These are phyloP conservation scores for Paspalum vaginatum DNA, from an alignment of 176 grass and related monocot species.

Conservation along the genomic window DNA sequence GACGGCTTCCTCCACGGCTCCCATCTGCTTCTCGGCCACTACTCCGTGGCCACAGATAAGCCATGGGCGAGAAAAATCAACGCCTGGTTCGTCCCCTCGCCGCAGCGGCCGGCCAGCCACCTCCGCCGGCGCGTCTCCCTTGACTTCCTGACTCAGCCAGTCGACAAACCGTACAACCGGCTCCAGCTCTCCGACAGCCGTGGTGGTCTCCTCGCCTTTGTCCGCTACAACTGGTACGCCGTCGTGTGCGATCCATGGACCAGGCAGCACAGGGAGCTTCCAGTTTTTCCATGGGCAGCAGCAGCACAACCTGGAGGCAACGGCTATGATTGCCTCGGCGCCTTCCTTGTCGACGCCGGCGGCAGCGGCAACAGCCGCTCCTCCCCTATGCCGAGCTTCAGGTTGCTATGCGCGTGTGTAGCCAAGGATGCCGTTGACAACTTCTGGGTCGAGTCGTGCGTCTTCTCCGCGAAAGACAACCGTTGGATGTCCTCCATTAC, in stretches of 20 bases:
- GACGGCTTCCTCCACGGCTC: not conserved
- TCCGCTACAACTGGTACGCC: not conserved
- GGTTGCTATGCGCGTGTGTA: not conserved
- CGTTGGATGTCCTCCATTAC: not conserved
- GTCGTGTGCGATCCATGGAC: not conserved
- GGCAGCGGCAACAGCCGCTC: not conserved
- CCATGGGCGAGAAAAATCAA: too few species aligned
- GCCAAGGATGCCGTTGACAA: too few species aligned
- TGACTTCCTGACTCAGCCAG: not conserved
- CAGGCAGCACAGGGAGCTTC: not conserved
- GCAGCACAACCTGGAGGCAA: not conserved
- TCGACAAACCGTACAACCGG: not conserved
- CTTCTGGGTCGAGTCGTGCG: not conserved
- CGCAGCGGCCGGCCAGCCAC: not conserved
- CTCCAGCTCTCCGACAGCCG: not conserved
- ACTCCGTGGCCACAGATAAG: too few species aligned
- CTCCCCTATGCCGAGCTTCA: not conserved
- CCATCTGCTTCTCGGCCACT: too few species aligned
- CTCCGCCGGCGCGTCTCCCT: not conserved
- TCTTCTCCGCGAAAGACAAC: not conserved
- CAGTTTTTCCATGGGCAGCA: not conserved
- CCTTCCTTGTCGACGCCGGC: not conserved
- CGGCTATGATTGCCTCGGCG: not conserved
- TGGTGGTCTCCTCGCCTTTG: not conserved
- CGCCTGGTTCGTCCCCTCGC: not conserved